Evolutionary conservation across 1,139 yeast genomes (phyloP).

Genomic region (Saccharomycopsis phalli): DNA sequence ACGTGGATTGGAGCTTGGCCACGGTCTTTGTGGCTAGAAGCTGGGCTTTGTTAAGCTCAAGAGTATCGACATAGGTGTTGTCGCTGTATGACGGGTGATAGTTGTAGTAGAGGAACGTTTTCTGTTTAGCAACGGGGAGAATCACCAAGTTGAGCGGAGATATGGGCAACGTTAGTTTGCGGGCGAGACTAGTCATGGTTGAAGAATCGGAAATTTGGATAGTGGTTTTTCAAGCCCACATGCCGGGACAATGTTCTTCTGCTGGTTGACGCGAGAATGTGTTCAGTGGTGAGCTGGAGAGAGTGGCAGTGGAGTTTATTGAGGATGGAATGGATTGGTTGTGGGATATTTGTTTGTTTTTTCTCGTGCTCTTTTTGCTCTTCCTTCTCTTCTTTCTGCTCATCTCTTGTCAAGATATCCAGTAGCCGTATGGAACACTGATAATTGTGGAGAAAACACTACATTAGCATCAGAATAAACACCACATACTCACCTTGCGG

Average conservation of each 20-base stretch:
- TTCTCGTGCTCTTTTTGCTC: background rate
- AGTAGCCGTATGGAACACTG: background rate
- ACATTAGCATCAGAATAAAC: too few species aligned
- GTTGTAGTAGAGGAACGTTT: conserved; percentile 16
- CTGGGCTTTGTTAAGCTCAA: conserved; percentile 1
- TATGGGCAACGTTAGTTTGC: background rate
- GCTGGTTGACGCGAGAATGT: background rate
- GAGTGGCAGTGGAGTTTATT: too few species aligned
- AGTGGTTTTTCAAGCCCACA: background rate
- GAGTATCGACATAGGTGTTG: conserved; percentile 7
- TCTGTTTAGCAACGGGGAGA: conserved; percentile 14
- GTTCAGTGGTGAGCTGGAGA: background rate
- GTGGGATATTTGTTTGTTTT: background rate
- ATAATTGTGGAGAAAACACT: conserved; percentile 3
- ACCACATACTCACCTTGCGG: conserved; percentile 4
- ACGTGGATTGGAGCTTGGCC: conserved; percentile 27
- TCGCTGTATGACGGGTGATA: conserved; percentile 8
- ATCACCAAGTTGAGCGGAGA: conserved; percentile 17
- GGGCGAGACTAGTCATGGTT: background rate
- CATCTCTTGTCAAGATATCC: background rate
- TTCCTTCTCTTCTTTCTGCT: background rate
- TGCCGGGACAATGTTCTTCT: too few species aligned
- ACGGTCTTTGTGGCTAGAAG: background rate
- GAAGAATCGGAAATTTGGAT: background rate
- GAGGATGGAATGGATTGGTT: background rate